A percentile compares a stretch with the other conserved stretches of the same genome.
phyloP scores from a whole-genome alignment of 495 filamentous ascomycete species.

The Schizothecium vesticola region DNA sequence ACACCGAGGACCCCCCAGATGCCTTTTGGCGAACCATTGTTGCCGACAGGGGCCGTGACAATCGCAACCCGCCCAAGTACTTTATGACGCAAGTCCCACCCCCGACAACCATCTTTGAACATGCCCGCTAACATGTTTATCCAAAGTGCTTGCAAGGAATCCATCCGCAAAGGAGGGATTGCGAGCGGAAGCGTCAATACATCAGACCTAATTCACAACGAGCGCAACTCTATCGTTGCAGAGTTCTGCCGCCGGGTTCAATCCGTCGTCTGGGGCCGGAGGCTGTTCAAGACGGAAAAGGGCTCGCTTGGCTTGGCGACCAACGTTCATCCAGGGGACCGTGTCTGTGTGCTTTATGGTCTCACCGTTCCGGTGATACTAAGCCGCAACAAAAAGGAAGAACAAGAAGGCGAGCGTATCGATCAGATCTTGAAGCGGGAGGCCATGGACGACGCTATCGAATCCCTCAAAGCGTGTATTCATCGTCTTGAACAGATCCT shows the following conservation, averaged over 20 bases:
- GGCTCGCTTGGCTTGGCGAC: conserved; percentile 22
- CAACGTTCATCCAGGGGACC: conserved; percentile 22
- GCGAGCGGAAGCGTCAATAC: conserved; percentile 31
- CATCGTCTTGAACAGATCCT: not conserved
- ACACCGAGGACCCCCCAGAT: not conserved
- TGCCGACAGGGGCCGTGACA: conserved; percentile 32
- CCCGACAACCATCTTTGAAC: no score
- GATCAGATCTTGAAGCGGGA: not conserved
- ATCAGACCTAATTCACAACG: conserved; percentile 30
- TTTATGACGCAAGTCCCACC: no score
- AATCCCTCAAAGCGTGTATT: not conserved
- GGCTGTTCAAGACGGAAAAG: conserved; percentile 27
- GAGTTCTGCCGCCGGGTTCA: conserved; percentile 38
- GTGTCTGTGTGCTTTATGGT: conserved; percentile 38
- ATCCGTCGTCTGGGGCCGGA: conserved; percentile 36
- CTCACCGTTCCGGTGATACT: conserved; percentile 42
- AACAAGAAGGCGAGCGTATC: not conserved
- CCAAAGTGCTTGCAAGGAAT: conserved; percentile 25
- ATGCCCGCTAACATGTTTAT: no score
- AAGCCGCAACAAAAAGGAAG: not conserved
- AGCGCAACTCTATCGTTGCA: conserved; percentile 30
- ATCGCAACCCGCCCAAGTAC: conserved; percentile 31
- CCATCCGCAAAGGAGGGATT: conserved; percentile 17
- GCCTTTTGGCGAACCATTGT: conserved; percentile 42
- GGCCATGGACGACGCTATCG: not conserved